Evolutionary conservation across 2,329 filamentous ascomycete species (phyloP), one percentile per base, ranked within the genome.

Genomic region (Chaetomium strumarium): DNA sequence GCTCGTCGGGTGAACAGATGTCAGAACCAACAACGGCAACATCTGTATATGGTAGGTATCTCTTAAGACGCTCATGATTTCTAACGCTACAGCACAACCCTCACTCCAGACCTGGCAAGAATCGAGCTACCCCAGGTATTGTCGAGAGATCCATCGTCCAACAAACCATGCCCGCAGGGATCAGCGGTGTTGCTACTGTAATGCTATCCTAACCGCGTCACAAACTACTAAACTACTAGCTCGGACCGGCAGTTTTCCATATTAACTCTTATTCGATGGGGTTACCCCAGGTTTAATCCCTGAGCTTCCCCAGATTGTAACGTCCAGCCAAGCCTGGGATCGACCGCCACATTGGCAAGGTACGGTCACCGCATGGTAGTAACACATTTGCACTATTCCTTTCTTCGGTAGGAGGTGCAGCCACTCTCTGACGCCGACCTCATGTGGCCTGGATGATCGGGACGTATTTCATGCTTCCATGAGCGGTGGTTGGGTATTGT

Each of bases 241-340:
- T 30, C 30, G 31, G 13, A 13, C 24, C 40, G 40, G 40, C 40
- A 43, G 40, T 43, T 31, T 14, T 5, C 19, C 20, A 31, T 30
- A 43, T 43, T 43, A 31, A 30, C 24, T 17, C 31, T 24, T 41
- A 43, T 43, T 43, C 5, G 24, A 17, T 43, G 24, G 7, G 16
- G 24, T 24, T 24, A 24, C 24, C 24, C 24, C 24, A 24, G 6
- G 30, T 11, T 13, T 37, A 17, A 8, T 5, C 33, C 36, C 24
- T 16, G 24, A 4, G 11, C 10, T 30, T 37, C 24, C 46, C 49
- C 5, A 40, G 40, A 46, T 46, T 53, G 33, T 30, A 29, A n/a
- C 17, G 36, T n/a, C 46, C 34, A 44, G 31, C 20, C 39, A 49
- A 37, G 46, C 51, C 33, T 49, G 20, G 11, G 40, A 45, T 53